phyloP scores from a whole-genome alignment of 2,329 filamentous ascomycete species.

The Colletotrichum sp. region DNA sequence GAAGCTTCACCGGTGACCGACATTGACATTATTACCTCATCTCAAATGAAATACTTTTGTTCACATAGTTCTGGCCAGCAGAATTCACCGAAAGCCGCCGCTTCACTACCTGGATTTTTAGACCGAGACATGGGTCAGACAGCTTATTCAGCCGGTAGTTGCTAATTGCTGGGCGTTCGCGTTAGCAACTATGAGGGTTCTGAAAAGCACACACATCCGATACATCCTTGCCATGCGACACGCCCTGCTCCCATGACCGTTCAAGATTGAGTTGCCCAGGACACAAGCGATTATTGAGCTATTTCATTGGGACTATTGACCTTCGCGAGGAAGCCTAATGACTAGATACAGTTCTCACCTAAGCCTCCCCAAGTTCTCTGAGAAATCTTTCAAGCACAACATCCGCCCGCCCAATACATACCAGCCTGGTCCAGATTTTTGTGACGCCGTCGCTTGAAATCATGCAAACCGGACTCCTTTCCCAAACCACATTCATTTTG shows the following conservation, averaged over 20 bases:
- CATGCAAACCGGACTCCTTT: conserved; percentile 3
- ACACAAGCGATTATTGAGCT: not conserved
- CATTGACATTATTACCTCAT: not conserved
- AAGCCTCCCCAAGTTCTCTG: not conserved
- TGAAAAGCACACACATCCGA: not conserved
- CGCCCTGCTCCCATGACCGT: not conserved
- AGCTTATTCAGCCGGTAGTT: not conserved
- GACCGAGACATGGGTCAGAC: not conserved
- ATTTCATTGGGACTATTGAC: not conserved
- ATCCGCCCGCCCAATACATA: not conserved
- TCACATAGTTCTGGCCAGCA: not conserved
- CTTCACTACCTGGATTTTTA: not conserved
- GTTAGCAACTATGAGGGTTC: not conserved
- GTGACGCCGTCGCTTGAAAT: conserved; percentile 19
- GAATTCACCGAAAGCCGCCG: not conserved
- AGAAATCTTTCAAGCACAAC: not conserved
- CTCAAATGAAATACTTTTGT: not conserved
- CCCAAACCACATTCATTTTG: not conserved
- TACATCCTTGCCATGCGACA: not conserved
- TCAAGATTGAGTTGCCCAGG: too few relatives aligned
- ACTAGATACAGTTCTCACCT: not conserved
- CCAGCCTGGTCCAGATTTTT: conserved; percentile 15
- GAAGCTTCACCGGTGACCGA: not conserved
- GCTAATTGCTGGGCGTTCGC: not conserved
- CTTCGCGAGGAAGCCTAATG: not conserved